Evolutionary conservation across 2,329 filamentous ascomycete genomes (phyloP), one percentile per base, ranked within the genome.

Genomic region (Fusarium robinianum): DNA sequence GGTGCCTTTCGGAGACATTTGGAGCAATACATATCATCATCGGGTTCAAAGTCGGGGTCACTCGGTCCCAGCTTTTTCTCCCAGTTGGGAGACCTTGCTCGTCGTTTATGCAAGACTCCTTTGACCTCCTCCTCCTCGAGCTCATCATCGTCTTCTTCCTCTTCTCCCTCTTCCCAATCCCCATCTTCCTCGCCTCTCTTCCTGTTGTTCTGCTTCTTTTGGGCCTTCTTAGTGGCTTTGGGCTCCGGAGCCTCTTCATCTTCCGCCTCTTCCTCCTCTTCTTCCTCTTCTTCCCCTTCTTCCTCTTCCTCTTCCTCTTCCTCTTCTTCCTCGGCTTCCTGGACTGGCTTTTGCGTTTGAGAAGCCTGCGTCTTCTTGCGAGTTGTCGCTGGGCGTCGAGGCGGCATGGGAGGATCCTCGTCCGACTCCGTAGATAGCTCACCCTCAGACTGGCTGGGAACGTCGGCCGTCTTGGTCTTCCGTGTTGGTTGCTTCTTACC

Each of bases 11-110:
- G 60, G 8, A 66, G 57, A 30, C 63, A 66, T 25, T 55, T 64
- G 6, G 66, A 68, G 39, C 66, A 68, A 51, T 66, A 65, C 54
- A 62, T 61, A 11, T 61, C 55, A 2, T 59, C 58, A 2, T 49
- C 42, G 0, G 63, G 64, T 6, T 55, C 53, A 29, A 64, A 68
- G 3, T 44, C 7, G 0, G 54, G 53, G 12, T 57, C 49, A 2
- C 36, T 31, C 3, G 57, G 55, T 1, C 62, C 63, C 1, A 65
- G 61, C 5, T 33, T 14, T 25, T 43, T 43, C 3, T 41, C 19
- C 63, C 63, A 66, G 41, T 66, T 51, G 1, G 61, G 61, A 7
- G 63, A 66, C 11, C 15, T 26, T 6, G 38, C 41, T 14, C 49
- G 46, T 17, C 60, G 53, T 9, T 42, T 40, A 4, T 12, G 16